These are phyloP conservation scores for Coemansia sp. DNA, from an alignment of 192 early-diverging fungal species.

Conservation along the genomic window DNA sequence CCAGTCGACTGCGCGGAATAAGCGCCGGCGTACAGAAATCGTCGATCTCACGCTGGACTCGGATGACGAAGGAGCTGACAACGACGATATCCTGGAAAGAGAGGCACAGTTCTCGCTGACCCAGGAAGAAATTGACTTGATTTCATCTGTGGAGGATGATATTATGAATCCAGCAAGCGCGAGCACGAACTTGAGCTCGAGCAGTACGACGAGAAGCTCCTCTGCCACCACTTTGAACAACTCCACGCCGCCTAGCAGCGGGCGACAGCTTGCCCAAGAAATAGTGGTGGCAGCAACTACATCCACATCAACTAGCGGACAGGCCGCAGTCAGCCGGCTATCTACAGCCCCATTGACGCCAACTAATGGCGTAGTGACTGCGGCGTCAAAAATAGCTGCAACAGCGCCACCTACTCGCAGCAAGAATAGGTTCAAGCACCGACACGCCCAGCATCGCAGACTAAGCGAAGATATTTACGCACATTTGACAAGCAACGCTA, in stretches of 20 bases:
- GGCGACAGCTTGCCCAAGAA: background rate
- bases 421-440: background rate
- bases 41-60: slow-evolving; percentile 68
- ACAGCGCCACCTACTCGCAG: background rate
- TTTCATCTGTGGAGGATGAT: slow-evolving; percentile 17
- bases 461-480: background rate
- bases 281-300: background rate
- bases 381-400: background rate
- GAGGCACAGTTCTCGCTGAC: slow-evolving; percentile 21
- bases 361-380: background rate
- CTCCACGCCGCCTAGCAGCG: background rate
- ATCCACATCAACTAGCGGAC: background rate
- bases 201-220: background rate
- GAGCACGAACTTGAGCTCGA: slow-evolving; percentile 4
- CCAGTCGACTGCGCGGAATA: slow-evolving; percentile 10
- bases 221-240: background rate
- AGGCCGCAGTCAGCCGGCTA: background rate
- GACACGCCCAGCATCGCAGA: background rate
- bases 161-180: background rate
- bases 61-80: slow-evolving; percentile 17
- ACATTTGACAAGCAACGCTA: background rate
- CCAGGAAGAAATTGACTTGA: slow-evolving; percentile 43
- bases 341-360: background rate
- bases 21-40: slow-evolving; percentile 58
- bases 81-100: slow-evolving; percentile 7